Evolutionary conservation across 331 rosid genomes (phyloP).

Genomic region (Pyrus hybrid): DNA sequence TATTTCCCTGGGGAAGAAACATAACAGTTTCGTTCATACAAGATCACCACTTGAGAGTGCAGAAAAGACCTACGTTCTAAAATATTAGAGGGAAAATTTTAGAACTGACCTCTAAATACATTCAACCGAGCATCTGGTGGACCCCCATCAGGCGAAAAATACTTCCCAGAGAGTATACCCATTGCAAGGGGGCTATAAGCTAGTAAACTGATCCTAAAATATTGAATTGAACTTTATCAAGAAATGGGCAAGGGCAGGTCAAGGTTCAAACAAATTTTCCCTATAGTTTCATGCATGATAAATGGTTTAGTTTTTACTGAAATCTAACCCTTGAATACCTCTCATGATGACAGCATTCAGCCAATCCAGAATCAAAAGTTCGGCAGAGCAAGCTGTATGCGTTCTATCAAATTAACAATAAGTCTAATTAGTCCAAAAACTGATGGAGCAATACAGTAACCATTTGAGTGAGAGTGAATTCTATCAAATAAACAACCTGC

Average conservation of each 20-base stretch:
- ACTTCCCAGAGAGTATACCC: constrained; percentile 97
- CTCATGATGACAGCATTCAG: constrained; percentile 93
- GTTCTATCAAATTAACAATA: constrained; percentile 46
- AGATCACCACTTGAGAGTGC: not conserved
- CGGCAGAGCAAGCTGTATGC: constrained; percentile 77
- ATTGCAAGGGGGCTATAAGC: constrained; percentile 95
- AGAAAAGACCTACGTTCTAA: not conserved
- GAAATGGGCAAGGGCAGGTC: no score
- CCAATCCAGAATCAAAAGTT: constrained; percentile 85
- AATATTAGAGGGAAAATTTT: not conserved
- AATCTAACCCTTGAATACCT: constrained; percentile 40
- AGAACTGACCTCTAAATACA: constrained; percentile 58
- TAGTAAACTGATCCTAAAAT: constrained; percentile 63
- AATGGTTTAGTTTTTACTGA: not conserved
- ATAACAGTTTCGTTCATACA: constrained; percentile 14
- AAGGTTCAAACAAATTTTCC: not conserved
- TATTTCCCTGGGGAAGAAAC: constrained; percentile 48
- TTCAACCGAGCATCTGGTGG: constrained; percentile 68
- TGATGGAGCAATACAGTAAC: not conserved
- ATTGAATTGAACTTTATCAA: not conserved
- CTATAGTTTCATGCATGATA: not conserved
- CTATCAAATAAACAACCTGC: constrained; percentile 46
- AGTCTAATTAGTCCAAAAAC: constrained; percentile 4
- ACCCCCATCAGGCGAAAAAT: constrained; percentile 52
- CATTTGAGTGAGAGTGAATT: not conserved